Evolutionary conservation across 768 basidiomycete species (phyloP), one percentile per base, ranked within the genome.

Genomic region (Arthromyces matolae): DNA sequence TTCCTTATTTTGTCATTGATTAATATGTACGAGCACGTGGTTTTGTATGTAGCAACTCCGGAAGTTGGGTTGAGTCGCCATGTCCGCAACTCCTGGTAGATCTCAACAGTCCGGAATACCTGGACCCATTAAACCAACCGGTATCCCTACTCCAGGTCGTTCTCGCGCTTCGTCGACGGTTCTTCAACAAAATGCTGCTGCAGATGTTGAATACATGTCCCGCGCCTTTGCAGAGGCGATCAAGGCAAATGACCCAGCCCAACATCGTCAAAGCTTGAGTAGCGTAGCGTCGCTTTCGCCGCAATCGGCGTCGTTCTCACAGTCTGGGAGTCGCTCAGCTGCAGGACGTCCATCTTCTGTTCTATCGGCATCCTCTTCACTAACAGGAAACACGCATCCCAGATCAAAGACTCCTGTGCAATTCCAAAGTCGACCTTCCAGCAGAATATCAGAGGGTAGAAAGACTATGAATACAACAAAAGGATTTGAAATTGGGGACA

Each of bases 171-270:
- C 77, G n/a, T 86, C 86, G 9, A 75, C 65, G 47, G 71, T 74
- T 16, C 48, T 64, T 42, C 69, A 73, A 35, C 68, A 69, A 28
- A 58, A 65, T 19, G 54, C 58, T 25, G 53, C 66, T 27, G 56
- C 64, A 43, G 78, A 84, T 57, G 68, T 71, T 45, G 80, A 85
- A 39, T 81, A 75, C 53, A 79, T 84, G 60, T 76, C 80, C 37
- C 79, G 78, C 56, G 84, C 88, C n/a, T 84, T 91, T 54, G 80
- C 76, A 34, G 88, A 89, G 54, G 89, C 89, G 23, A 80, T 91
- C 62, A 85, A 77, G 61, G 79, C 86, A 44, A 89, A 91, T 56
- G 85, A 91, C 61, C 89, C 89, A 31, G 79, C 84, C 14, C 77
- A 79, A 34, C 88, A 90, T 71, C 44, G 66, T 66, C 38, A 56